A percentile compares a stretch with the other conserved stretches of the same genome.
These are phyloP conservation scores for Pontederia crassipes DNA, from an alignment of 176 grass and related monocot species.

Conservation along the genomic window DNA sequence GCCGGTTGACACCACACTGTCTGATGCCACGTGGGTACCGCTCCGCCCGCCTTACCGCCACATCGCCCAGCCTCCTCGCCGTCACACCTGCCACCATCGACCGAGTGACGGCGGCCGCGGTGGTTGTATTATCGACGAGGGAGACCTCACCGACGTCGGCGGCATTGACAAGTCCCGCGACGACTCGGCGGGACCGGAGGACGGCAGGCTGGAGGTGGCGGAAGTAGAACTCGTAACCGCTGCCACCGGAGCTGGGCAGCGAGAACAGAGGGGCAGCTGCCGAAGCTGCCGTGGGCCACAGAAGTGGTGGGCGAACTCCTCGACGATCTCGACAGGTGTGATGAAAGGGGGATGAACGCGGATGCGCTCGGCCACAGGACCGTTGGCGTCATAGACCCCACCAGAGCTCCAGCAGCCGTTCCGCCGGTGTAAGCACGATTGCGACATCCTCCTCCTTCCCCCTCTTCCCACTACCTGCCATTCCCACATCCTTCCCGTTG, in stretches of 20 bases:
- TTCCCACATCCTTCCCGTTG: no score
- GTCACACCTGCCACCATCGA: no score
- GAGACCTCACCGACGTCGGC: conserved; percentile 57
- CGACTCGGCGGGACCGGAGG: conserved; percentile 36
- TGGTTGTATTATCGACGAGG: conserved; percentile 89
- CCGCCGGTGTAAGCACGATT: background rate
- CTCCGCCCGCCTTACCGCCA: no score
- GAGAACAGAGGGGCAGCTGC: conserved; percentile 31
- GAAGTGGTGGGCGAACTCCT: conserved; percentile 73
- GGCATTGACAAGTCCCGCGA: conserved; percentile 35
- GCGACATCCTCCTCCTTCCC: no score
- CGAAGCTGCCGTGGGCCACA: background rate
- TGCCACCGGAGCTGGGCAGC: conserved; percentile 53
- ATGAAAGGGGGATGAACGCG: conserved; percentile 17
- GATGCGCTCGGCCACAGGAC: conserved; percentile 25
- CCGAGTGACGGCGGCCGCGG: conserved; percentile 48
- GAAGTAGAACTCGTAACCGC: conserved; percentile 74
- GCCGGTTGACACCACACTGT: no score
- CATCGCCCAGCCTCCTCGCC: no score
- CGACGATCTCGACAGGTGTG: conserved; percentile 32
- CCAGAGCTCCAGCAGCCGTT: conserved; percentile 24
- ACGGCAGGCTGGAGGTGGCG: conserved; percentile 44
- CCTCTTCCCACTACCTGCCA: no score
- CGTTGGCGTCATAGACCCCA: background rate
- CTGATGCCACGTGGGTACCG: no score